Base-by-base conservation (phyloP, 495 filamentous ascomycete genomes). In the Darksidea phi region DNA sequence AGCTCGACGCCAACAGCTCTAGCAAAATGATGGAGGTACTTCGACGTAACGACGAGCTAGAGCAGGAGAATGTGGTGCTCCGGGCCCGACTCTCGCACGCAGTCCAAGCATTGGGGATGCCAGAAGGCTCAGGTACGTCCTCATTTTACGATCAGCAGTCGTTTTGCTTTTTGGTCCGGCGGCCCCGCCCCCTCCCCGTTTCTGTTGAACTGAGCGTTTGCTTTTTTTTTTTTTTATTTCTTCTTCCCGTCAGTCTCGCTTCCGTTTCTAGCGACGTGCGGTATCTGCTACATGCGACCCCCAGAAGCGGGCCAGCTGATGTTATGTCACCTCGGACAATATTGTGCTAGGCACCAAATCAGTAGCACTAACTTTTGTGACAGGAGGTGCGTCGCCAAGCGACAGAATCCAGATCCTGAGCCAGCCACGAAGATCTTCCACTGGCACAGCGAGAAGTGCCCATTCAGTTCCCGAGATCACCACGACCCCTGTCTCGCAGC, bases 21-120 rank as follows among this genome's bases (percentile, higher is more conserved):
- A 15, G 67, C 45, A 69, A 72, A 58, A 25, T 78, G 60, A 75
- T 81, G 20, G 74, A 78, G 20, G 60, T 82, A 4, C 63, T 83
- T 24, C 77, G 78, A 66, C 76, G 77, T 1, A 85, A 84, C 70
- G 72, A 75, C 23, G 76, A 79, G 36, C 70, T 86, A 26, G 79
- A 86, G 63, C 71, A 74, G 23, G 82, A 88, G 66, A 79, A 74
- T 52, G 63, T 58, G 0, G 61, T 71, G 20, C 66, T 77, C 4
- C 71, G 72, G 20, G 61, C 51, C 11, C 66, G 65, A 12, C 70
- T 77, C 4, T 60, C 54, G 20, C 68, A 74, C 11, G 67, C 67
- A 23, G 61, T 67, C 18, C 59, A 60, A 15, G 52, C 58, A 17
- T 21, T 70, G 21, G 61, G 66, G 42, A 57, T 64, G 13, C 49